phyloP scores from a whole-genome alignment of 352 stramenopile genomes.

The Globisporangium cederbergense region DNA sequence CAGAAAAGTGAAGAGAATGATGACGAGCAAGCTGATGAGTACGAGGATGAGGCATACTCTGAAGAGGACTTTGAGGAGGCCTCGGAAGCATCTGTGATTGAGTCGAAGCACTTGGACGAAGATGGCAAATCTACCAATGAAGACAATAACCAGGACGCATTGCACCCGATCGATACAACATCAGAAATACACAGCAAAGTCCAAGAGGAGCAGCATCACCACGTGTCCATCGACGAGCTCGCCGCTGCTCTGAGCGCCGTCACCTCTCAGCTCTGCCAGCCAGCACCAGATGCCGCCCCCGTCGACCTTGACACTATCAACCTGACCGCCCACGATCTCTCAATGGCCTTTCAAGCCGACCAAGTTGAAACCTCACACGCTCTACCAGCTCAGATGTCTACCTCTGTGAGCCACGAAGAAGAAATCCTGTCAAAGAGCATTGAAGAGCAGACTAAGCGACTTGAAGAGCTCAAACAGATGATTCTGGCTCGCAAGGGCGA shows the following conservation, averaged over 20 bases:
- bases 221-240: constrained; percentile 15
- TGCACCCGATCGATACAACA: neutral
- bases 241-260: neutral
- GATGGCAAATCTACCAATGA: neutral
- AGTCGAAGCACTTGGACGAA: neutral
- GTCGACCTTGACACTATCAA: neutral
- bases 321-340: neutral
- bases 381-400: constrained; percentile 9
- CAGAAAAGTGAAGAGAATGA: neutral
- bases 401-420: constrained; percentile 29
- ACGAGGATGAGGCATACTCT: constrained; percentile 25
- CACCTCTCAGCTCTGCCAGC: constrained; percentile 5
- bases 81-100: constrained; percentile 13
- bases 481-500: constrained; percentile 45
- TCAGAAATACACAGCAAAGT: neutral
- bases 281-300: neutral
- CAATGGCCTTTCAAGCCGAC: neutral
- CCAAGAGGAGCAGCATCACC: neutral
- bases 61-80: constrained; percentile 35
- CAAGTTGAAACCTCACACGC: neutral
- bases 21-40: neutral
- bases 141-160: neutral
- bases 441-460: constrained; percentile 47
- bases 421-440: constrained; percentile 59
- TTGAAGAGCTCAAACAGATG: constrained; percentile 39